phyloP scores from a whole-genome alignment of 192 early-diverging fungal genomes.

The Coemansia sp. region DNA sequence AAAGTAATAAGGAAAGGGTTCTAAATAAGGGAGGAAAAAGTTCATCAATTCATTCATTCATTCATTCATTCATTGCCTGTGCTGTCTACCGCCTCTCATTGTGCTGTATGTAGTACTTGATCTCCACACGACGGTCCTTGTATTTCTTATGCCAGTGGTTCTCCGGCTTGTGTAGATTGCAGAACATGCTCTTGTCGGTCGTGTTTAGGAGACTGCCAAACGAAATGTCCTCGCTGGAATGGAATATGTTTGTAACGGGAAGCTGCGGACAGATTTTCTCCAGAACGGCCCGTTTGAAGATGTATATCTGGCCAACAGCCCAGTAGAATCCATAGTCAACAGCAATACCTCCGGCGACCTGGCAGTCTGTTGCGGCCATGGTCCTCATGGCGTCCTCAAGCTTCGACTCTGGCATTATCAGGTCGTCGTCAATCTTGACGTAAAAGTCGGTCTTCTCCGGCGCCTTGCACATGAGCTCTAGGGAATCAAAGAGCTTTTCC shows the following conservation, averaged over 20 bases:
- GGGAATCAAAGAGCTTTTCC: background rate
- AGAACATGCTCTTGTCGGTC: constrained; percentile 2
- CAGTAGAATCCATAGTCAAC: constrained; percentile 2
- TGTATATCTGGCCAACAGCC: constrained; percentile 7
- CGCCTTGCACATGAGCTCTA: background rate
- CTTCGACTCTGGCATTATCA: constrained; percentile 9
- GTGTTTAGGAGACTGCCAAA: background rate
- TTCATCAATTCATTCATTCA: too few relatives aligned
- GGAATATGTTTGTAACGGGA: background rate
- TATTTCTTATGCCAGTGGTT: constrained; percentile 9
- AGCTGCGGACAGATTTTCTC: background rate
- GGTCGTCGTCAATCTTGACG: constrained; percentile 8
- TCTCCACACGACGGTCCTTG: constrained; percentile 2
- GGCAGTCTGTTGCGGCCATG: constrained; percentile 7
- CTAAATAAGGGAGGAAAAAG: too few relatives aligned
- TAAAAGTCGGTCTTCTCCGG: constrained; percentile 9
- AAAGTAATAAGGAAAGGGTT: background rate
- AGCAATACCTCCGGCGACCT: constrained; percentile 7
- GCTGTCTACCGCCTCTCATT: background rate
- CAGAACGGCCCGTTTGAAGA: background rate
- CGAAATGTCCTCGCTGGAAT: constrained; percentile 7
- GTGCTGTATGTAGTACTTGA: constrained; percentile 4
- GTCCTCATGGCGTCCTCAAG: background rate
- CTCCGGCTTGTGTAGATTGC: background rate
- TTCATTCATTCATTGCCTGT: too few relatives aligned